Conservation (phyloP, 2,329 filamentous ascomycete genomes). For the Ascochyta viciae-villosae region DNA sequence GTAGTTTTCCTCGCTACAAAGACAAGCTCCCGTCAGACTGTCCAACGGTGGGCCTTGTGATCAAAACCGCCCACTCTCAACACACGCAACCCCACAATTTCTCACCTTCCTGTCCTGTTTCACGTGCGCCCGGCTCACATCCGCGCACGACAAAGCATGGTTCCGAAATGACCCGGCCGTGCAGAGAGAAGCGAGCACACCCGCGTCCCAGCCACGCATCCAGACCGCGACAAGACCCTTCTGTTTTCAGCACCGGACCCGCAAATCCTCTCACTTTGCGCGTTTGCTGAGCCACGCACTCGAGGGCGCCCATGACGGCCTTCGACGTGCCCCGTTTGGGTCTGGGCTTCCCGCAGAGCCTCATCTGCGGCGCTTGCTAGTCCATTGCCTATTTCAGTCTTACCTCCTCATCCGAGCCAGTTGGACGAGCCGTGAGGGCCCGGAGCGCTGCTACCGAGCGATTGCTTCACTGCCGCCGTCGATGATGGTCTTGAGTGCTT, state of each 20-base stretch:
- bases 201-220: slow-evolving; percentile 16
- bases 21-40: slow-evolving; percentile 9
- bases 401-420: neutral
- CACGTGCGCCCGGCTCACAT: slow-evolving; percentile 6
- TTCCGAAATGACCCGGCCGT: slow-evolving; percentile 15
- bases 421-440: slow-evolving; percentile 1
- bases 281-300: slow-evolving; percentile 15
- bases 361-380: slow-evolving; percentile 21
- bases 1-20: slow-evolving; percentile 5
- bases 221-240: slow-evolving; percentile 11
- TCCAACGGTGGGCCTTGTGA: neutral
- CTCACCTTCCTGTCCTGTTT: slow-evolving; percentile 2
- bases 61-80: slow-evolving; percentile 13
- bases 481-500: neutral
- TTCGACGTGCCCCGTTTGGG: slow-evolving; percentile 4
- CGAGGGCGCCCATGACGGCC: neutral
- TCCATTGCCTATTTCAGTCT: slow-evolving; percentile 12
- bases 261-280: slow-evolving; percentile 4
- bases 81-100: slow-evolving; percentile 7
- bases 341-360: slow-evolving; percentile 21
- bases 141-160: slow-evolving; percentile 13
- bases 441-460: slow-evolving; percentile 6
- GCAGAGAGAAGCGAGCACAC: slow-evolving; percentile 9
- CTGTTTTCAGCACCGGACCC: slow-evolving; percentile 6
- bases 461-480: neutral